Conservation (phyloP, 495 filamentous ascomycete genomes). For the Margaritispora aquatica region DNA sequence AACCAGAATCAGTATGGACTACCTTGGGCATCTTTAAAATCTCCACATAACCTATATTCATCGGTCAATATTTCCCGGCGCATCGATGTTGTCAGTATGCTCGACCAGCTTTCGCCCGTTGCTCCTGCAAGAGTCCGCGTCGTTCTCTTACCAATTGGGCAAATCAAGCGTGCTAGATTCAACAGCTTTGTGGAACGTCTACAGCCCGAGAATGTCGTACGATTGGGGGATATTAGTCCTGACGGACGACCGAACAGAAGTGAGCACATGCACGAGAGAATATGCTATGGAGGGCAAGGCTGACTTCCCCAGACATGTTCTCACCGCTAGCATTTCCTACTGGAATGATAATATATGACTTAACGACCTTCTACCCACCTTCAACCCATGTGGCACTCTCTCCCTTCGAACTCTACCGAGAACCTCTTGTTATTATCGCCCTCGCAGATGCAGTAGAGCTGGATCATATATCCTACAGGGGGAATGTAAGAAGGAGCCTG, state of each 20-base stretch:
- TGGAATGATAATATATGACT: conserved; percentile 84
- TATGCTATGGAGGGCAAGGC: neutral
- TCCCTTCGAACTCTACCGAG: conserved; percentile 79
- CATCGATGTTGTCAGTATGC: conserved; percentile 55
- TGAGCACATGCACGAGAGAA: conserved; percentile 36
- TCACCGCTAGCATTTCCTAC: conserved; percentile 87
- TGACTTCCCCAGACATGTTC: conserved; percentile 69
- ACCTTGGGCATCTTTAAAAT: neutral
- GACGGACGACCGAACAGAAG: conserved; percentile 84
- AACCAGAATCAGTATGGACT: conserved; percentile 4
- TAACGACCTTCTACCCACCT: conserved; percentile 71
- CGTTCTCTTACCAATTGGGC: conserved; percentile 77
- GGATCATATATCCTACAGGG: conserved; percentile 30
- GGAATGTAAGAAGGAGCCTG: conserved; percentile 37
- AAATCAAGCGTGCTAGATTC: conserved; percentile 78
- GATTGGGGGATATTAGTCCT: conserved; percentile 84
- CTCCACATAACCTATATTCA: neutral
- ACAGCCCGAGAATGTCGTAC: conserved; percentile 73
- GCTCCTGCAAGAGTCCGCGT: conserved; percentile 83
- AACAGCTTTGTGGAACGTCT: conserved; percentile 70
- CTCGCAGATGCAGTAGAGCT: conserved; percentile 68
- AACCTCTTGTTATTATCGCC: conserved; percentile 73
- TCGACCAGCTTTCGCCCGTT: conserved; percentile 81
- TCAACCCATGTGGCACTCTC: conserved; percentile 70
- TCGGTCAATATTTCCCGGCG: conserved; percentile 11